Evolutionary conservation across 2,329 filamentous ascomycete genomes (phyloP).

Genomic region (Pseudogymnoascus sp.): DNA sequence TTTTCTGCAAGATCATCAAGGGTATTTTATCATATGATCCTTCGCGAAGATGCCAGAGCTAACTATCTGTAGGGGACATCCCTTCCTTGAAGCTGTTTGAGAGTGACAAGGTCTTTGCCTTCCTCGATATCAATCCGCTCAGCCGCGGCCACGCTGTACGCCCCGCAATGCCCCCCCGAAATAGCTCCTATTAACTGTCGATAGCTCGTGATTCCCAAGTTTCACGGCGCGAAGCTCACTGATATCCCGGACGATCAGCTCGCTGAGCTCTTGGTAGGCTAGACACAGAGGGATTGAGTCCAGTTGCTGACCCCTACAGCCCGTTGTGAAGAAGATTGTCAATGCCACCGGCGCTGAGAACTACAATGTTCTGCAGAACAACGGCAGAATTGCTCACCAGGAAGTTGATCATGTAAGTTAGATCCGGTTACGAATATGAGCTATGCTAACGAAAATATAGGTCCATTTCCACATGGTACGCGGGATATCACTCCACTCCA

Average conservation of each 20-base stretch:
- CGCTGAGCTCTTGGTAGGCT: slow-evolving; percentile 65
- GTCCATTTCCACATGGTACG: slow-evolving; percentile 90
- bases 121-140: slow-evolving; percentile 90
- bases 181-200: slow-evolving; percentile 1
- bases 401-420: slow-evolving; percentile 74
- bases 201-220: slow-evolving; percentile 88
- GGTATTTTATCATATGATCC: slow-evolving; percentile 37
- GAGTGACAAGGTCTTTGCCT: slow-evolving; percentile 85
- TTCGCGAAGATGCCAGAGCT: slow-evolving; percentile 8
- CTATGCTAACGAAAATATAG: slow-evolving; percentile 33
- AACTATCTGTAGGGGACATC: slow-evolving; percentile 64
- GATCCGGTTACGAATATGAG: slow-evolving; percentile 9
- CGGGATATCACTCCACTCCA: not conserved
- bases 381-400: slow-evolving; percentile 85
- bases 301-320: slow-evolving; percentile 34
- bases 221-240: slow-evolving; percentile 81
- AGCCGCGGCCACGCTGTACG: slow-evolving; percentile 82
- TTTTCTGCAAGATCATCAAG: slow-evolving; percentile 99
- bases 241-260: slow-evolving; percentile 91
- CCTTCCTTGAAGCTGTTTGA: slow-evolving; percentile 95
- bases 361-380: slow-evolving; percentile 96
- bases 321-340: slow-evolving; percentile 81
- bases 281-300: slow-evolving; percentile 12
- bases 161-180: slow-evolving; percentile 13
- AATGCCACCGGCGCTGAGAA: slow-evolving; percentile 65